Percentiles rank a stretch among this genome's conserved stretches.
Conservation (phyloP, 2,329 filamentous ascomycete species). For the Alternaria gaisen region DNA sequence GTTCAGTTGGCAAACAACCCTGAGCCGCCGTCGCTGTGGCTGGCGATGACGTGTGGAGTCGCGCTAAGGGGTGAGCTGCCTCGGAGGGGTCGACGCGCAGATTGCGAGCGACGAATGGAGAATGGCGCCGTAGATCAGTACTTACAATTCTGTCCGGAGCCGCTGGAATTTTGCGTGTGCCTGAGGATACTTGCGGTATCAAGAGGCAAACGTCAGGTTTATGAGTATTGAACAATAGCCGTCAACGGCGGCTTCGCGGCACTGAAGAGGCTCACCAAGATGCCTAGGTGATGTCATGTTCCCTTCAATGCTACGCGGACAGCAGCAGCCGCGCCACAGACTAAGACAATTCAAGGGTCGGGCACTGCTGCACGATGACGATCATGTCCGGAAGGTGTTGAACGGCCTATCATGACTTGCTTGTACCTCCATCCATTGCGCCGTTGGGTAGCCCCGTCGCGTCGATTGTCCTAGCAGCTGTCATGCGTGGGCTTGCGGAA, state of each 20-base stretch:
- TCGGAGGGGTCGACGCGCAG: constrained; percentile 27
- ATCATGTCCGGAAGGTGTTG: constrained; percentile 14
- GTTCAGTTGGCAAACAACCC: constrained; percentile 12
- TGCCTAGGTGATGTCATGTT: constrained; percentile 26
- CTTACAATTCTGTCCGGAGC: constrained; percentile 1
- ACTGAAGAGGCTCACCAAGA: background rate
- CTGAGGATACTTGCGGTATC: background rate
- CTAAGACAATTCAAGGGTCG: constrained; percentile 17
- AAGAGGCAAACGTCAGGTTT: background rate
- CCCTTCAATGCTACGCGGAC: constrained; percentile 8
- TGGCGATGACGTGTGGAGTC: constrained; percentile 30
- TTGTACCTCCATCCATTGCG: constrained; percentile 3
- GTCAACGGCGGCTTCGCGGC: constrained; percentile 21
- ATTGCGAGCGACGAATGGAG: constrained; percentile 22
- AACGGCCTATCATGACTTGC: constrained; percentile 12
- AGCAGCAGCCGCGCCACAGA: constrained; percentile 14
- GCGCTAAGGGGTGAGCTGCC: constrained; percentile 18
- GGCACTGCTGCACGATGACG: constrained; percentile 27
- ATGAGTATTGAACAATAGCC: background rate
- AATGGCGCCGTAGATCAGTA: constrained; percentile 22
- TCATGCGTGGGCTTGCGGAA: constrained; percentile 6
- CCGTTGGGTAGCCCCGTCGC: background rate
- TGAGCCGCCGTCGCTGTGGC: constrained; percentile 24
- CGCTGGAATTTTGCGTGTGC: background rate
- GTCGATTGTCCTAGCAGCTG: constrained; percentile 5